Evolutionary conservation across 1,284 basidiomycete genomes (phyloP).

Genomic region (Austroboletus niveus): DNA sequence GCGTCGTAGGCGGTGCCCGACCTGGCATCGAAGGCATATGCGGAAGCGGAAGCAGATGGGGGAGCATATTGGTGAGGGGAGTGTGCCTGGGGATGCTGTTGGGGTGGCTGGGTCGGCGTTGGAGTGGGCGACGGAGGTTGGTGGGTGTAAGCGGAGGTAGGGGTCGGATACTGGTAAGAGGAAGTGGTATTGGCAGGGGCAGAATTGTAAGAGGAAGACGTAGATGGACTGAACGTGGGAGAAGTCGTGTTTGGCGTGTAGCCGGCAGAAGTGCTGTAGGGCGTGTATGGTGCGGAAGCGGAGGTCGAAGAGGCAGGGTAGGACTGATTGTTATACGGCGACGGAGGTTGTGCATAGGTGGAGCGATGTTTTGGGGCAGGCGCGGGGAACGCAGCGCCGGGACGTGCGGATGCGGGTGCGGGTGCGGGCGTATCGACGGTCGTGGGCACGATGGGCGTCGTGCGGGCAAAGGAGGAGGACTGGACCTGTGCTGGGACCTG

Average conservation of each 20-base stretch:
- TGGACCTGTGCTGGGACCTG: slow-evolving; percentile 24
- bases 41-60: slow-evolving; percentile 20
- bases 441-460: slow-evolving; percentile 37
- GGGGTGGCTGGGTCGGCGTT: slow-evolving; percentile 26
- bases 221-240: slow-evolving; percentile 24
- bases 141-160: slow-evolving; percentile 29
- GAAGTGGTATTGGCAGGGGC: slow-evolving; percentile 11
- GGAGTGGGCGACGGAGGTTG: slow-evolving; percentile 30
- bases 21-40: slow-evolving; percentile 23
- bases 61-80: slow-evolving; percentile 24
- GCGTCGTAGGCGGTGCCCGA: slow-evolving; percentile 19
- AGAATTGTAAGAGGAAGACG: slow-evolving; percentile 21
- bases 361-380: slow-evolving; percentile 24
- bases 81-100: slow-evolving; percentile 18
- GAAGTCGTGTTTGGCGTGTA: slow-evolving; percentile 24
- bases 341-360: slow-evolving; percentile 14
- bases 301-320: slow-evolving; percentile 19
- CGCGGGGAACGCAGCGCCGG: slow-evolving; percentile 13
- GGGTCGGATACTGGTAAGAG: slow-evolving; percentile 26
- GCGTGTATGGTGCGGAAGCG: slow-evolving; percentile 17
- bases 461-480: slow-evolving; percentile 24
- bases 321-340: slow-evolving; percentile 20
- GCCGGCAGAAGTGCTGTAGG: slow-evolving; percentile 23
- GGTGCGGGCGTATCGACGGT: slow-evolving; percentile 32
- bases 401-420: slow-evolving; percentile 14